Conservation (phyloP, 345 rosid genomes). For the Melaleuca quinquenervia region DNA sequence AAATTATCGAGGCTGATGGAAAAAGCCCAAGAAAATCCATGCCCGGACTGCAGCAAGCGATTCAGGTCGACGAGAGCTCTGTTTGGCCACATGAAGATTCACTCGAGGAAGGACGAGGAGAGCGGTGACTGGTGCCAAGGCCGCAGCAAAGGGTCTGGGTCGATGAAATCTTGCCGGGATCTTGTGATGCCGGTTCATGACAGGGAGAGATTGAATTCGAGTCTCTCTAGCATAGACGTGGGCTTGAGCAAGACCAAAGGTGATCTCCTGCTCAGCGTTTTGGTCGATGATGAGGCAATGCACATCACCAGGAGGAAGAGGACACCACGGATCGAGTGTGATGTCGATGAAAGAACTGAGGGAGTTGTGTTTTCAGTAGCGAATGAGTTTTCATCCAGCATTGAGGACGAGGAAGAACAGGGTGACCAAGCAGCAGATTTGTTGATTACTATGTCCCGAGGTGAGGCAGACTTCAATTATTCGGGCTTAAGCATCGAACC, state of each 20-base stretch:
- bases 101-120: conserved; percentile 24
- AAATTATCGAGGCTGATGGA: conserved; percentile 16
- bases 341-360: not conserved
- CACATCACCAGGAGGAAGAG: not conserved
- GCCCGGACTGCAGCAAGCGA: conserved; percentile 22
- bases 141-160: conserved; percentile 35
- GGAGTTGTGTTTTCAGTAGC: not conserved
- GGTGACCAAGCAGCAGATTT: not conserved
- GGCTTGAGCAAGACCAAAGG: not conserved
- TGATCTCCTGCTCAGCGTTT: not conserved
- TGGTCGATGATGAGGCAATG: not conserved
- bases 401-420: not conserved
- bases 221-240: not conserved
- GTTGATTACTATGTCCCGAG: not conserved
- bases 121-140: conserved; percentile 21
- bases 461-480: not conserved
- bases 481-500: not conserved
- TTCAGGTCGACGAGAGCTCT: conserved; percentile 29
- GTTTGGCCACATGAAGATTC: conserved; percentile 49
- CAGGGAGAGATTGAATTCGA: not conserved
- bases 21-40: not conserved
- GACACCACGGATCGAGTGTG: not conserved
- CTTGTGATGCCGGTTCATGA: not conserved
- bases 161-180: conserved; percentile 10
- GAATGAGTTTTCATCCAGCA: not conserved